phyloP scores from a whole-genome alignment of 495 filamentous ascomycete genomes.

The Patellaria atrata region DNA sequence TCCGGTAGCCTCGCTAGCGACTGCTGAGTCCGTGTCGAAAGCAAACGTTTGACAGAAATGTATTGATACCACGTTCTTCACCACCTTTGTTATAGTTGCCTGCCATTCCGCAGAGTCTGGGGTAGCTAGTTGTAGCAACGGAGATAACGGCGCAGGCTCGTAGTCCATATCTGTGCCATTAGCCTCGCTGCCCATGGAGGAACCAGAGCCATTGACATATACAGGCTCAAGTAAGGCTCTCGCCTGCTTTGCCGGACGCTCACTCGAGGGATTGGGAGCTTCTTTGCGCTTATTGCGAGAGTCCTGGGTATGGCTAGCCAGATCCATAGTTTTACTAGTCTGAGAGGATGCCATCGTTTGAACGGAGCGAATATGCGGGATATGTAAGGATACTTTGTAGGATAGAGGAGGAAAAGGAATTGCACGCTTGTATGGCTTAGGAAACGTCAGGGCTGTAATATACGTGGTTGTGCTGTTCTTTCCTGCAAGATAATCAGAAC shows the following conservation, averaged over 20 bases:
- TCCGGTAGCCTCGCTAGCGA: slow-evolving; percentile 88
- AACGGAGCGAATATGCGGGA: too few species aligned
- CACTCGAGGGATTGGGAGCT: slow-evolving; percentile 20
- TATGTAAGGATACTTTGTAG: too few species aligned
- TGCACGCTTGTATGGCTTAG: too few species aligned
- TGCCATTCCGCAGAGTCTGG: slow-evolving; percentile 95
- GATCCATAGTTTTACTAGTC: too few species aligned
- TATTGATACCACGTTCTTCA: slow-evolving; percentile 88
- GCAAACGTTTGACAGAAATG: slow-evolving; percentile 98
- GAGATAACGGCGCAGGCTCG: slow-evolving; percentile 8
- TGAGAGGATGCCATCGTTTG: too few species aligned
- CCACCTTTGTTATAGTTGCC: slow-evolving; percentile 82
- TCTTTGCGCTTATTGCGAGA: slow-evolving; percentile 21
- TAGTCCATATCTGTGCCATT: slow-evolving; percentile 7
- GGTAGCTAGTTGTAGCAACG: slow-evolving; percentile 31
- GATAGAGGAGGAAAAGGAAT: too few species aligned
- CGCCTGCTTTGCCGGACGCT: slow-evolving; percentile 22
- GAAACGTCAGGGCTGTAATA: too few species aligned
- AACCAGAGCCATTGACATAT: slow-evolving; percentile 6
- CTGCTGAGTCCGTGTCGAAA: slow-evolving; percentile 89
- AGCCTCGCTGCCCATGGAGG: slow-evolving; percentile 1
- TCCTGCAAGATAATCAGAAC: too few species aligned
- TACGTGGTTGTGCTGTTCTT: too few species aligned
- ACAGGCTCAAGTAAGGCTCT: slow-evolving; percentile 10
- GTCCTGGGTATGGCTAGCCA: slow-evolving; percentile 12